Conservation (phyloP, 2,329 filamentous ascomycete species). For the Sarocladium brachiariae region DNA sequence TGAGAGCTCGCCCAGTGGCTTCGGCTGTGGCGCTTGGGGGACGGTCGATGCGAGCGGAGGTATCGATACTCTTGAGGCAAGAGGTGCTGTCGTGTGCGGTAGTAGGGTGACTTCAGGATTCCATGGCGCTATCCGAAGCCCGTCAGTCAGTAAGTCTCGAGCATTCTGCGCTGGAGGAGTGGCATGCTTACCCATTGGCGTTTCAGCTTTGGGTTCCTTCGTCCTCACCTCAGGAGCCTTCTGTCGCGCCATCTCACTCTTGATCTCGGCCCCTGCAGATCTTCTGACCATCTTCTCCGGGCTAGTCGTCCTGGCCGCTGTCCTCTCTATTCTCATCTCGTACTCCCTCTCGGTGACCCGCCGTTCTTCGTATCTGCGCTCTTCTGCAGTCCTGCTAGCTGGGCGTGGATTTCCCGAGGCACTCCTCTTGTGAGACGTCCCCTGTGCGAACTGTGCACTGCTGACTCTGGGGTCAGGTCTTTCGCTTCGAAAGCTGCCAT, state of each 20-base stretch:
- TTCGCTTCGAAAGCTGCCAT: conserved; percentile 27
- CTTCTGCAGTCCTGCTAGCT: conserved; percentile 36
- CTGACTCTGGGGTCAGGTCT: conserved; percentile 26
- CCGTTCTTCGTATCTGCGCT: conserved; percentile 42
- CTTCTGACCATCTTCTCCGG: conserved; percentile 47
- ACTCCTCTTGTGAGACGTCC: conserved; percentile 47
- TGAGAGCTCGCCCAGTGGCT: conserved; percentile 65
- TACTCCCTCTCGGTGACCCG: conserved; percentile 47
- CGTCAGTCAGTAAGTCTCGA: conserved; percentile 14
- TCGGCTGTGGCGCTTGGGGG: conserved; percentile 59
- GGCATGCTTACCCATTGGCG: conserved; percentile 40
- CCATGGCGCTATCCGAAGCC: conserved; percentile 50
- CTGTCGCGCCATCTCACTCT: conserved; percentile 30
- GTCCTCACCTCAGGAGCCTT: conserved; percentile 37
- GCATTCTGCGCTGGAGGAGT: not conserved
- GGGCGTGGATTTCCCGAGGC: conserved; percentile 51
- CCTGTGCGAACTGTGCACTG: conserved; percentile 28
- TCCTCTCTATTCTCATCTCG: conserved; percentile 56
- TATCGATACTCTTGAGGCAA: conserved; percentile 57
- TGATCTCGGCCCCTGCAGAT: conserved; percentile 30
- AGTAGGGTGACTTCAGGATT: conserved; percentile 71
- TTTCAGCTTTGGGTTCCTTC: conserved; percentile 40
- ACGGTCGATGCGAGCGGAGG: conserved; percentile 73
- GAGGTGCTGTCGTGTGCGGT: conserved; percentile 59
- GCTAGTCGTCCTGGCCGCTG: conserved; percentile 53